Percentiles rank a stretch among this genome's conserved stretches.
These are phyloP conservation scores for Teunomyces funiuensis DNA, from an alignment of 805 yeast genomes.

Conservation along the genomic window DNA sequence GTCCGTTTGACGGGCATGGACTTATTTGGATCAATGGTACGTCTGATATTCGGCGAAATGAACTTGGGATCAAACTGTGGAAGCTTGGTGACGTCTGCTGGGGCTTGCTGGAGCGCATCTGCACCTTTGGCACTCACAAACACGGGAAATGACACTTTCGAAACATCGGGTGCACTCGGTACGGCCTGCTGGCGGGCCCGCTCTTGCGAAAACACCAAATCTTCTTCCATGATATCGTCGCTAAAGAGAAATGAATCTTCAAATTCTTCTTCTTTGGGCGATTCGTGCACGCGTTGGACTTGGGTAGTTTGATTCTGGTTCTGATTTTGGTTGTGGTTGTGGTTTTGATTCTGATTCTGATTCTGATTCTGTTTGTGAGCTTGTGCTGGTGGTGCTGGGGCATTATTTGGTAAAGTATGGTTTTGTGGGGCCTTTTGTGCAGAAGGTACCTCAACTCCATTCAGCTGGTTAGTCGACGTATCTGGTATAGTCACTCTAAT, in stretches of 20 bases:
- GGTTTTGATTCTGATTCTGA: neutral
- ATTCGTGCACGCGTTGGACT: neutral
- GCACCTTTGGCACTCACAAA: constrained; percentile 71
- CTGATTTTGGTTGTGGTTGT: neutral
- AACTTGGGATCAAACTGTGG: constrained; percentile 55
- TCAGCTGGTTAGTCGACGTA: neutral
- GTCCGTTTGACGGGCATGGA: constrained; percentile 61
- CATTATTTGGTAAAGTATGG: constrained; percentile 5
- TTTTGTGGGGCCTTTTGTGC: too few relatives aligned
- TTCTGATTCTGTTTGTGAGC: neutral
- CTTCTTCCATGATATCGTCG: constrained; percentile 35
- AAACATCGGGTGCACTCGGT: neutral
- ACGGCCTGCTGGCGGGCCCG: constrained; percentile 5
- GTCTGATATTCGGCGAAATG: constrained; percentile 48
- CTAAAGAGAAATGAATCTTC: constrained; percentile 42
- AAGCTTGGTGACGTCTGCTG: constrained; percentile 46
- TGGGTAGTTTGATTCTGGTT: neutral
- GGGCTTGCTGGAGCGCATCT: constrained; percentile 46
- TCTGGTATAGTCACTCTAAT: constrained; percentile 12
- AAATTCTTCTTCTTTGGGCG: constrained; percentile 26
- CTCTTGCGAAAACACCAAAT: constrained; percentile 5
- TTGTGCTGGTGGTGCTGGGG: constrained; percentile 4
- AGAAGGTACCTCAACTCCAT: too few relatives aligned
- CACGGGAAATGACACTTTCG: constrained; percentile 13
- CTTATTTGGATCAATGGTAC: constrained; percentile 64